Percentiles rank a stretch among this genome's conserved stretches.
Conservation (phyloP, 768 basidiomycete genomes). For the Mycena vitilis region DNA sequence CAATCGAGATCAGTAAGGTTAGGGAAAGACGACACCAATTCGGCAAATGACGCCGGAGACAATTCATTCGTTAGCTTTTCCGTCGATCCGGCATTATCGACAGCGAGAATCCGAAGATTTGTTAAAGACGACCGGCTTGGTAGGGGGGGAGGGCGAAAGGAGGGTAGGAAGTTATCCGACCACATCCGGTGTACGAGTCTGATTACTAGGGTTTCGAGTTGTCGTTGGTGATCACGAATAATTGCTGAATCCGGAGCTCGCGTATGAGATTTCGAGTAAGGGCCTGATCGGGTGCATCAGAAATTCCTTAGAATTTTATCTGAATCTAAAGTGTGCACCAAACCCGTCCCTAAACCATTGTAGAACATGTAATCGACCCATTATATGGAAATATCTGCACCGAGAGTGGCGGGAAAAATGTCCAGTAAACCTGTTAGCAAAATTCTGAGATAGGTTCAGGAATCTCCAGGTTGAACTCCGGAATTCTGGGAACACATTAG, state of each 20-base stretch:
- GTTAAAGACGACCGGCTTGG: background rate
- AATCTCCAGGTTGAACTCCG: no score
- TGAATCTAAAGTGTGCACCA: no score
- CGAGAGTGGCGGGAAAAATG: no score
- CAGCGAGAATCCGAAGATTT: background rate
- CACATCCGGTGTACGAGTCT: background rate
- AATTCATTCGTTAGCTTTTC: constrained; percentile 7
- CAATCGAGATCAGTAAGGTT: constrained; percentile 20
- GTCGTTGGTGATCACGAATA: background rate
- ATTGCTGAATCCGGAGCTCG: background rate
- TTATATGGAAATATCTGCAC: no score
- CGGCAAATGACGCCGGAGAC: constrained; percentile 1
- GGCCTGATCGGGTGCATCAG: no score
- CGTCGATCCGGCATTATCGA: background rate
- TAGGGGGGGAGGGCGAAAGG: background rate
- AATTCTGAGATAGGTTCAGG: no score
- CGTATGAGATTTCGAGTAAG: no score
- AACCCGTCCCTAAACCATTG: no score
- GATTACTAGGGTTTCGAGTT: constrained; percentile 3
- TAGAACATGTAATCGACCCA: no score
- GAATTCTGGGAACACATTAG: no score
- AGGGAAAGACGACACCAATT: constrained; percentile 24
- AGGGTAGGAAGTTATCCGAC: background rate
- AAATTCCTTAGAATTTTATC: no score
- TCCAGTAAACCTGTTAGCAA: no score